Evolutionary conservation across 352 stramenopile genomes (phyloP), one percentile per base, ranked within the genome.

Genomic region (Globisporangium paddicum): DNA sequence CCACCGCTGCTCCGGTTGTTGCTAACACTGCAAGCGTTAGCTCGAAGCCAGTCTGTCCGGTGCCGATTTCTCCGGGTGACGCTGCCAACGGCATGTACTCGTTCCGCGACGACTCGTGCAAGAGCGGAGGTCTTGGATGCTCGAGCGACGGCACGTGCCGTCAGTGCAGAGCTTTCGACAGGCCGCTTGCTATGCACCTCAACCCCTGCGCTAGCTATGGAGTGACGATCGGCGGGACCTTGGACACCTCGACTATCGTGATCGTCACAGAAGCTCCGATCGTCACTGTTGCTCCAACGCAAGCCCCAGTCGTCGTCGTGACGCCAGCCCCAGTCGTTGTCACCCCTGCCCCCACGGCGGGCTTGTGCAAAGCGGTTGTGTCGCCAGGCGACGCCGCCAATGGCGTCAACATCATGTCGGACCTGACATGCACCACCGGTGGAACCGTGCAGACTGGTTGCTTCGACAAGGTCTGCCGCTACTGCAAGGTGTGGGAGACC

Each of bases 341-440:
- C n/a, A n/a, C n/a, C n/a, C n/a, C n/a, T n/a, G n/a, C n/a, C n/a
- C n/a, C n/a, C n/a, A n/a, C n/a, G n/a, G 37, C 37, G 14, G 13
- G 13, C 37, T 2, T 9, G 34, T 70, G 62, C 38, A 37, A 50
- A n/a, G 18, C 21, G 6, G 35, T 54, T 7, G 32, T 73, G 3
- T 68, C 67, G n/a, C 23, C 26, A 0, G 64, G 64, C 5, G 69
- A 77, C 46, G 42, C 32, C 4, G 57, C 46, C 23, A 2, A 19
- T 1, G 28, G 69, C 52, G n/a, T 61, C n/a, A 42, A 41, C 40
- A 10, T 59, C 13, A 28, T 55, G 2, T n/a, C 55, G 9, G 67
- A 74, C 37, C 13, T 49, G 6, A 30, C 49, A 5, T 77, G 66
- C 34, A 19, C 14, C 19, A 21, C 23, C 11, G 34, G 34, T 11